These are phyloP conservation scores for Dalbergia cultrata DNA, from an alignment of 306 rosid genomes.

Conservation along the genomic window DNA sequence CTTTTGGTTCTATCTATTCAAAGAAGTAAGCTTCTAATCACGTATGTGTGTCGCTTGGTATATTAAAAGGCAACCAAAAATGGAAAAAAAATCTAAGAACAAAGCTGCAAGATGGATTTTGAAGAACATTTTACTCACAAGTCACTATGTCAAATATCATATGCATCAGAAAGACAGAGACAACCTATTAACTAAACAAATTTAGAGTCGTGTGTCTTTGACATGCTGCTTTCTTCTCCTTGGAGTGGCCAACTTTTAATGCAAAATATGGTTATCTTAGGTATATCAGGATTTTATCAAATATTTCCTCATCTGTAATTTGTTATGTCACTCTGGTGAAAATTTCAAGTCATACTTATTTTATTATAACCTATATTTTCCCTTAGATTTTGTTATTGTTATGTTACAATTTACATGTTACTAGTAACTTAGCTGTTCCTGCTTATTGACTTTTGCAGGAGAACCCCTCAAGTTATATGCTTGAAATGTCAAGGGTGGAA, in stretches of 20 bases:
- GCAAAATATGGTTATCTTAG: slow-evolving; percentile 17
- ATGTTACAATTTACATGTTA: slow-evolving; percentile 12
- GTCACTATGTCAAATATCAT: neutral
- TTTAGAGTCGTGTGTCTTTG: neutral
- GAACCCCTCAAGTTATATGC: slow-evolving; percentile 80
- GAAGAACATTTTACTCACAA: neutral
- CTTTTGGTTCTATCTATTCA: neutral
- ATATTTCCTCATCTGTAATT: slow-evolving; percentile 2
- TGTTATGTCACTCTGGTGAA: slow-evolving; percentile 8
- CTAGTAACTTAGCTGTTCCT: slow-evolving; percentile 7
- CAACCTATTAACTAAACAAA: neutral
- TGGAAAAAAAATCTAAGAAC: neutral
- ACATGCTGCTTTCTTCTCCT: neutral
- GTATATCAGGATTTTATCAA: neutral
- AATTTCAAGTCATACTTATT: slow-evolving; percentile 21
- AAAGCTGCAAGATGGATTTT: neutral
- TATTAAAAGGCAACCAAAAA: too few relatives aligned
- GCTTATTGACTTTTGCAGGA: slow-evolving; percentile 61
- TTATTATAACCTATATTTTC: slow-evolving; percentile 14
- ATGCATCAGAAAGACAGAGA: neutral
- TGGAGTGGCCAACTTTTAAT: neutral
- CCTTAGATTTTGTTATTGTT: slow-evolving; percentile 20
- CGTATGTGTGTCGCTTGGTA: neutral
- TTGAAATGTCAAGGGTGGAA: slow-evolving; percentile 81
- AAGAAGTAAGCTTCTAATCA: neutral